phyloP scores from a whole-genome alignment of 148 eudicot species.

The Fagopyrum esculentum region DNA sequence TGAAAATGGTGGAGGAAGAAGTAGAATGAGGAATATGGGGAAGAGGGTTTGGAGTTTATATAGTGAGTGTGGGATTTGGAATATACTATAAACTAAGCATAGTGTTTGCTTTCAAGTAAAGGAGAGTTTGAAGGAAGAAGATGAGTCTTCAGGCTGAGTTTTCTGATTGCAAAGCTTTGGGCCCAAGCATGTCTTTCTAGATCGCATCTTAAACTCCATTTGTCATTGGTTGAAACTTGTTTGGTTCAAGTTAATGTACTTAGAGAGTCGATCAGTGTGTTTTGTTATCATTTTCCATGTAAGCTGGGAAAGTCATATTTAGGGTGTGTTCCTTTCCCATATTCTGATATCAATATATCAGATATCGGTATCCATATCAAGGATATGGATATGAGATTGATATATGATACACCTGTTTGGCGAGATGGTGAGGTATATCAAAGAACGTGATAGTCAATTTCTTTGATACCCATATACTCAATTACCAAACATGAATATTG shows the following conservation, averaged over 20 bases:
- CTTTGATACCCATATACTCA: too few relatives aligned
- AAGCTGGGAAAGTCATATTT: too few relatives aligned
- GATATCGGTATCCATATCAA: too few relatives aligned
- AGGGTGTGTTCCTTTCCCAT: too few relatives aligned
- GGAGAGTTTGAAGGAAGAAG: background rate
- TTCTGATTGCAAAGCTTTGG: slow-evolving; percentile 2
- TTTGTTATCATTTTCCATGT: too few relatives aligned
- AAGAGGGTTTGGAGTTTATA: background rate
- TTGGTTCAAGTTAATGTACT: background rate
- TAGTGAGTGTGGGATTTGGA: background rate
- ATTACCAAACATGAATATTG: too few relatives aligned
- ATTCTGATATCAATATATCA: too few relatives aligned
- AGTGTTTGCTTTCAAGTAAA: slow-evolving; percentile 3
- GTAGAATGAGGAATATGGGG: background rate
- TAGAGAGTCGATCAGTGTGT: background rate
- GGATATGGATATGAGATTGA: too few relatives aligned
- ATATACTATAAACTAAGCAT: background rate
- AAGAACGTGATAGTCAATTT: too few relatives aligned
- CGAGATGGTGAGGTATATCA: too few relatives aligned
- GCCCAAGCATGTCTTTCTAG: background rate
- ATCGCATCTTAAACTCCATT: background rate
- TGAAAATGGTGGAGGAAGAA: background rate
- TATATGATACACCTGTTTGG: too few relatives aligned
- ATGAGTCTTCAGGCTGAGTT: background rate
- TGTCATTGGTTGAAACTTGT: too few relatives aligned